Conservation (phyloP, 768 basidiomycete genomes). For the Rhizopogon vinicolor region DNA sequence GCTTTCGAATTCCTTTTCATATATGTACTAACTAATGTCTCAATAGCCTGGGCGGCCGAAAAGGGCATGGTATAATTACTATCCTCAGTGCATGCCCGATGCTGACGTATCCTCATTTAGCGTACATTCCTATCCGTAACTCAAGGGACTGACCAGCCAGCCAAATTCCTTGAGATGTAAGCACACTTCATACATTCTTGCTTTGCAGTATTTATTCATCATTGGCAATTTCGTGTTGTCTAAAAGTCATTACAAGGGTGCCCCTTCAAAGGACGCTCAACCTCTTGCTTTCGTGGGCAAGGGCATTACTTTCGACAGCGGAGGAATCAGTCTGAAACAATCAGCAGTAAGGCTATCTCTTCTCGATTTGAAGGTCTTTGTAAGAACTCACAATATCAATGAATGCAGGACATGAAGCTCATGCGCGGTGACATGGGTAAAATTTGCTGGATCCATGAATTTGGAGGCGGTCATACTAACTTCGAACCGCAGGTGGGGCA, state of each 20-base stretch:
- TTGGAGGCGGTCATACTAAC: not conserved
- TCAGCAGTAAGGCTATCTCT: conserved; percentile 40
- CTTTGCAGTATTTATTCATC: not conserved
- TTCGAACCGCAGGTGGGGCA: conserved; percentile 53
- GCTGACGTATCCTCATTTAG: conserved; percentile 28
- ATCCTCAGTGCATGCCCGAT: not conserved
- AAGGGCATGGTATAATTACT: conserved; percentile 67
- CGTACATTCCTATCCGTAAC: conserved; percentile 85
- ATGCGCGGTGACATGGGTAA: conserved; percentile 88
- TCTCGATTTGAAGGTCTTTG: not conserved
- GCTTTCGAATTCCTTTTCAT: not conserved
- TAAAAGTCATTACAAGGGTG: conserved; percentile 78
- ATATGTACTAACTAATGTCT: not conserved
- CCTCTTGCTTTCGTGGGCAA: conserved; percentile 82
- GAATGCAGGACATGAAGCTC: conserved; percentile 66
- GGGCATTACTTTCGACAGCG: conserved; percentile 87
- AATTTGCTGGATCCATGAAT: not conserved
- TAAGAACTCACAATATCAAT: not conserved
- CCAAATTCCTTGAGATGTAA: conserved; percentile 84
- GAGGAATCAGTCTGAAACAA: conserved; percentile 87
- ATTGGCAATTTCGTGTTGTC: not conserved
- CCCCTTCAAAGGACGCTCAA: conserved; percentile 43
- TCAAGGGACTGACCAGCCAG: conserved; percentile 75
- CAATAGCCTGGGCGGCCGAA: conserved; percentile 71
- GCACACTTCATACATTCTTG: conserved; percentile 5